Evolutionary conservation across 306 rosid species (phyloP).

Genomic region (Inga leiocalycina): DNA sequence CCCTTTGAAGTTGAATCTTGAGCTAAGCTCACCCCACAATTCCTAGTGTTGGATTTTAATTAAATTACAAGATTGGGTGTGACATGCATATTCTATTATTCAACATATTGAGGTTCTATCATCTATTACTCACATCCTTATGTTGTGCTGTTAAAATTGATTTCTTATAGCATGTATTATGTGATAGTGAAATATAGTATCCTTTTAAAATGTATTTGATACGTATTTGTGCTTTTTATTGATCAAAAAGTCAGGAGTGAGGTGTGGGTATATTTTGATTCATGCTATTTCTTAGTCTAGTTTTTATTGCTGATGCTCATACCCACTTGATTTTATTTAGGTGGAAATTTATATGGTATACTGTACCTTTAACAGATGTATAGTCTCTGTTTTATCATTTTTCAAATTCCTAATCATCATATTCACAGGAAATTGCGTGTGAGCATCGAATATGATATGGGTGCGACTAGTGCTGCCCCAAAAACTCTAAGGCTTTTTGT

Average conservation of each 20-base stretch:
- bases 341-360: slow-evolving; percentile 2
- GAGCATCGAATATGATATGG: slow-evolving; percentile 92
- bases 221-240: neutral
- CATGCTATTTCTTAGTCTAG: neutral
- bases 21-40: neutral
- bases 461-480: slow-evolving; percentile 88
- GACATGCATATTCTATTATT: neutral
- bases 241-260: neutral
- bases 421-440: slow-evolving; percentile 83
- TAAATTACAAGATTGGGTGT: neutral
- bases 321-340: neutral
- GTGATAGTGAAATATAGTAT: neutral
- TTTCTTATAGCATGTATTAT: neutral
- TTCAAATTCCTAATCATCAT: slow-evolving; percentile 28
- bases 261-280: neutral
- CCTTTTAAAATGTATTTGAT: neutral
- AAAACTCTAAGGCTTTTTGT: slow-evolving; percentile 85
- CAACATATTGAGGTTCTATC: neutral
- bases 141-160: neutral
- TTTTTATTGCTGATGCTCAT: neutral
- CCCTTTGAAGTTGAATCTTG: neutral
- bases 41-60: neutral
- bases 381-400: slow-evolving; percentile 20
- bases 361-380: neutral
- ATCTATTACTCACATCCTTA: neutral